phyloP scores from a whole-genome alignment of 768 basidiomycete species.

The Amanita pallidorosea region DNA sequence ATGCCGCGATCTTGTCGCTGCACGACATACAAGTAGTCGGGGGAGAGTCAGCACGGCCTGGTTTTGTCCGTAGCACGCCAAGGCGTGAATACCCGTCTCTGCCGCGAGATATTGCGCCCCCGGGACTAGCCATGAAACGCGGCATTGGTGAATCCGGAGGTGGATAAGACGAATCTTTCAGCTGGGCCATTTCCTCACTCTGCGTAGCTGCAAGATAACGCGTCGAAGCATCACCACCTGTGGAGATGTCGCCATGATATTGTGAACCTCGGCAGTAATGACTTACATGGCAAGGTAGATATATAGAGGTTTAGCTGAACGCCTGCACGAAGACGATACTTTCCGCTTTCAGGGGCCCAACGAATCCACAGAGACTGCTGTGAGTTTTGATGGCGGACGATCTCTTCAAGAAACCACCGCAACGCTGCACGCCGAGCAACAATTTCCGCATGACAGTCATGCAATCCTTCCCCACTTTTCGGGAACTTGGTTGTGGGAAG shows the following conservation, averaged over 20 bases:
- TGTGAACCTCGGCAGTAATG: constrained; percentile 1
- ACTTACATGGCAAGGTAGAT: constrained; percentile 44
- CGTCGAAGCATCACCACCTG: constrained; percentile 88
- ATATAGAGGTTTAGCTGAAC: constrained; percentile 63
- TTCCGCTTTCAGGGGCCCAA: constrained; percentile 19
- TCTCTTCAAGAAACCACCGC: constrained; percentile 74
- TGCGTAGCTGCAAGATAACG: constrained; percentile 67
- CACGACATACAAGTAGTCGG: constrained; percentile 84
- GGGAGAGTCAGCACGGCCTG: constrained; percentile 83
- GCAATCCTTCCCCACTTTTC: constrained; percentile 62
- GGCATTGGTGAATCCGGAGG: constrained; percentile 18
- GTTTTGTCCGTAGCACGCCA: constrained; percentile 85
- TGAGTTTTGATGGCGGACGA: constrained; percentile 22
- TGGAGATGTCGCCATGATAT: not conserved
- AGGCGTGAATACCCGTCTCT: constrained; percentile 67
- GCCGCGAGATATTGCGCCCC: constrained; percentile 53
- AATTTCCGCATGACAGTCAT: constrained; percentile 89
- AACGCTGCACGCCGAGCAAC: constrained; percentile 74
- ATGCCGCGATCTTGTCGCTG: constrained; percentile 88
- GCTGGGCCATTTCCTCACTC: constrained; percentile 56
- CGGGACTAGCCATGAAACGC: constrained; percentile 13
- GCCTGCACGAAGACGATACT: constrained; percentile 32
- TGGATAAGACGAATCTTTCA: constrained; percentile 33
- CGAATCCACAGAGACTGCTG: constrained; percentile 42
- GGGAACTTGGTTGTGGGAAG: constrained; percentile 57